Evolutionary conservation across 768 basidiomycete genomes (phyloP).

Genomic region (Glaciozyma martinii): DNA sequence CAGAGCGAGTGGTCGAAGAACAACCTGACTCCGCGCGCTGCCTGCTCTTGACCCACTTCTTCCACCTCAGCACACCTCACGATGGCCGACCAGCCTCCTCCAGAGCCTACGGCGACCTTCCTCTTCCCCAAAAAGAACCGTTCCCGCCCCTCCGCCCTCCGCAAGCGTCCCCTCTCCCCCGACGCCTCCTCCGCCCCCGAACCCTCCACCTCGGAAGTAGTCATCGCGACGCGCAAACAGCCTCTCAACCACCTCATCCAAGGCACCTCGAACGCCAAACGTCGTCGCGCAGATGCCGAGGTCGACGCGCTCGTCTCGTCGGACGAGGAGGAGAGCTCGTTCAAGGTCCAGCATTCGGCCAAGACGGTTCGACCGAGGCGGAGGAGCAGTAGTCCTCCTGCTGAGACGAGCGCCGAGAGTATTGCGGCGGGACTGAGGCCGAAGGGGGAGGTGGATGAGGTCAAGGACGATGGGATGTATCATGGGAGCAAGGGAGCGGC

Average conservation of each 20-base stretch:
- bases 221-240: constrained; percentile 64
- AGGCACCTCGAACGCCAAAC: constrained; percentile 58
- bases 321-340: constrained; percentile 47
- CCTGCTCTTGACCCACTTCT: too few species aligned
- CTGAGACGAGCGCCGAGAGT: constrained; percentile 66
- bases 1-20: too few species aligned
- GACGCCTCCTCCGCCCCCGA: constrained; percentile 46
- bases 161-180: constrained; percentile 53
- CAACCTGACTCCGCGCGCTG: too few species aligned
- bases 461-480: constrained; percentile 73
- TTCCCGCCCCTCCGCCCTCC: constrained; percentile 61
- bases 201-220: constrained; percentile 43
- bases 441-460: constrained; percentile 49
- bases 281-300: constrained; percentile 46
- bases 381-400: constrained; percentile 65
- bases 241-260: constrained; percentile 64
- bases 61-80: too few species aligned
- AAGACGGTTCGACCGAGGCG: constrained; percentile 54
- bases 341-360: constrained; percentile 56
- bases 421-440: constrained; percentile 59
- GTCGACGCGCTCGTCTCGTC: constrained; percentile 46
- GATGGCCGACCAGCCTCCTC: too few species aligned
- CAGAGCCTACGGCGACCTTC: too few species aligned
- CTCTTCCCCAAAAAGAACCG: constrained; percentile 78
- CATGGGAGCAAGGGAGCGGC: constrained; percentile 68